Conservation (phyloP, 2,329 filamentous ascomycete genomes). For the Akanthomyces dipterigenus region DNA sequence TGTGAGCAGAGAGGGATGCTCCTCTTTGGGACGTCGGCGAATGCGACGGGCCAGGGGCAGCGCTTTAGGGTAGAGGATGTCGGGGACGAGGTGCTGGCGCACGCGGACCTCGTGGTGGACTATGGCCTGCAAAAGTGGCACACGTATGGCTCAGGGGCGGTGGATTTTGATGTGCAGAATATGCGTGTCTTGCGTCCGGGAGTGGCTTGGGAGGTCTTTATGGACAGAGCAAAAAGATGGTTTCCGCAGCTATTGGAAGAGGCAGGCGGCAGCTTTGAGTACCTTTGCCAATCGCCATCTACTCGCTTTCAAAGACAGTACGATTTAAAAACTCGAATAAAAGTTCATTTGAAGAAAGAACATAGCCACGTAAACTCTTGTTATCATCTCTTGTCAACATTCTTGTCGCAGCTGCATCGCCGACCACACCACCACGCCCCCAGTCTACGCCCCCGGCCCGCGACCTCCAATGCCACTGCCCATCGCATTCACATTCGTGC, state of each 20-base stretch:
- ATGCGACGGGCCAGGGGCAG: neutral
- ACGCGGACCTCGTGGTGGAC: neutral
- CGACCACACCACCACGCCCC: neutral
- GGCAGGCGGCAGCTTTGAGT: neutral
- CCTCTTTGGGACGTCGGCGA: neutral
- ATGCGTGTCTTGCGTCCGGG: neutral
- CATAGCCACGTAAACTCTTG: neutral
- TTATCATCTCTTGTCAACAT: neutral
- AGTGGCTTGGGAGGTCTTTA: neutral
- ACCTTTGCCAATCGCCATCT: no score
- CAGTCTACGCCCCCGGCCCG: constrained; percentile 23
- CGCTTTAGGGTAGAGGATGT: neutral
- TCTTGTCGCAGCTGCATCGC: no score
- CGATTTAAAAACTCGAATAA: neutral
- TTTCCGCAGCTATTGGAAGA: neutral
- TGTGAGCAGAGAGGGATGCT: neutral
- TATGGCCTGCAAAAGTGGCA: neutral
- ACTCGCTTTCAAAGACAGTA: neutral
- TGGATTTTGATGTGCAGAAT: neutral
- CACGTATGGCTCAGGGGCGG: neutral
- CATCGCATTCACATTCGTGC: constrained; percentile 47
- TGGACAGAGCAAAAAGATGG: neutral
- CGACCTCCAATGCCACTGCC: constrained; percentile 46
- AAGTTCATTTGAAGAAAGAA: neutral
- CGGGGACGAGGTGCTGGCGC: neutral